phyloP scores from a whole-genome alignment of 78 protist species.

The Dictyostelium firmibasis region DNA sequence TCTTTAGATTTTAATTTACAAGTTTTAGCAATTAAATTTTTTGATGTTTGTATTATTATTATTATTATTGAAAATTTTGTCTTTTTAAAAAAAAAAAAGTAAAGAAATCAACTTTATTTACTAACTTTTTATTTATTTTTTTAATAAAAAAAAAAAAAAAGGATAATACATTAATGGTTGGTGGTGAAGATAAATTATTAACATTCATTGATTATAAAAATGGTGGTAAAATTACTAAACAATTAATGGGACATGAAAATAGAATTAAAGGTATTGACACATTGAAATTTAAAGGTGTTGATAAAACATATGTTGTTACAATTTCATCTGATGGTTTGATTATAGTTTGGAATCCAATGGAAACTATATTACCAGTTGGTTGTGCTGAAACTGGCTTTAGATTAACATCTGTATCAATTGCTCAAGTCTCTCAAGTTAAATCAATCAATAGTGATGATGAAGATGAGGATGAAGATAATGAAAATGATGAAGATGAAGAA shows the following conservation, averaged over 20 bases:
- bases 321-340: slow-evolving; percentile 62
- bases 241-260: not conserved
- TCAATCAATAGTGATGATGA: not conserved
- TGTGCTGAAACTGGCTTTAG: slow-evolving; percentile 57
- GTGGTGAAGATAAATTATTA: slow-evolving; percentile 55
- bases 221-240: slow-evolving; percentile 30
- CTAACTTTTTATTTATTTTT: no score
- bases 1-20: slow-evolving; percentile 16
- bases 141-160: not conserved
- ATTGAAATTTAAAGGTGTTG: not conserved
- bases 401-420: slow-evolving; percentile 28
- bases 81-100: no score
- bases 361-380: slow-evolving; percentile 48
- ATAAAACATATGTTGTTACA: slow-evolving; percentile 15
- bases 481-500: not conserved
- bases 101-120: no score
- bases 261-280: slow-evolving; percentile 46
- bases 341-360: slow-evolving; percentile 33
- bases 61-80: not conserved
- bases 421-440: not conserved
- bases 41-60: slow-evolving; percentile 13
- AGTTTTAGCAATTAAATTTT: slow-evolving; percentile 37
- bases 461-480: not conserved
- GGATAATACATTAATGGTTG: slow-evolving; percentile 39
- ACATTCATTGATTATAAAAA: slow-evolving; percentile 19